These are phyloP conservation scores for Rubroshorea leprosula DNA, from an alignment of 345 rosid genomes.

Conservation along the genomic window DNA sequence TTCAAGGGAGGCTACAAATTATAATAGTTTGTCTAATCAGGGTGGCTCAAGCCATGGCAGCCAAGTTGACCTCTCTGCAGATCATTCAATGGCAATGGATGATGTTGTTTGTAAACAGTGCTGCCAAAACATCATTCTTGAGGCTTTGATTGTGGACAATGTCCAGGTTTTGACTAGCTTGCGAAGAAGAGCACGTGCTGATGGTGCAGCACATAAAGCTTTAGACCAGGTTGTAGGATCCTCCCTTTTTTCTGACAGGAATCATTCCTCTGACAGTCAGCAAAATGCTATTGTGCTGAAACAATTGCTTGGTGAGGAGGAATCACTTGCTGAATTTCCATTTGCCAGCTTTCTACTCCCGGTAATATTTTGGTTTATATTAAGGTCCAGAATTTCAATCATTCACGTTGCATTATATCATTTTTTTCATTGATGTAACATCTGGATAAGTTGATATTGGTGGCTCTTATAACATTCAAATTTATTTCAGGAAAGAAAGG, in stretches of 20 bases:
- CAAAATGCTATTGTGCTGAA: constrained; percentile 29
- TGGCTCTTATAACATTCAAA: too few relatives aligned
- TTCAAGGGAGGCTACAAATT: constrained; percentile 42
- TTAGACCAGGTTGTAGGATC: constrained; percentile 56
- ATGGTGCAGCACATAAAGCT: constrained; percentile 59
- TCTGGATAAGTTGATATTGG: constrained; percentile 5
- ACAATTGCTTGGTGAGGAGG: constrained; percentile 55
- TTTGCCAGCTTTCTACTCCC: constrained; percentile 72
- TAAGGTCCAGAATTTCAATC: not conserved
- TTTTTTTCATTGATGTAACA: not conserved
- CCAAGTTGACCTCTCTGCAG: constrained; percentile 48
- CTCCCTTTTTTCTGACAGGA: constrained; percentile 34
- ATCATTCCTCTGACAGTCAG: constrained; percentile 29
- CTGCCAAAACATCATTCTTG: constrained; percentile 60
- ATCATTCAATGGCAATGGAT: constrained; percentile 46
- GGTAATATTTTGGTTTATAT: constrained; percentile 36
- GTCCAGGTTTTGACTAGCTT: constrained; percentile 75
- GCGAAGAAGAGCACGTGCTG: constrained; percentile 71
- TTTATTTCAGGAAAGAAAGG: too few relatives aligned
- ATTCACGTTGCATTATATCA: not conserved
- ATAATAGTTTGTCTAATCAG: constrained; percentile 35
- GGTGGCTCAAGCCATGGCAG: constrained; percentile 58
- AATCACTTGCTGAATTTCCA: constrained; percentile 94
- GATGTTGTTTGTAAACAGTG: constrained; percentile 66
- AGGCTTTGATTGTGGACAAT: constrained; percentile 78